phyloP scores from a whole-genome alignment of 2,329 filamentous ascomycete species.

The Tolypocladium album region DNA sequence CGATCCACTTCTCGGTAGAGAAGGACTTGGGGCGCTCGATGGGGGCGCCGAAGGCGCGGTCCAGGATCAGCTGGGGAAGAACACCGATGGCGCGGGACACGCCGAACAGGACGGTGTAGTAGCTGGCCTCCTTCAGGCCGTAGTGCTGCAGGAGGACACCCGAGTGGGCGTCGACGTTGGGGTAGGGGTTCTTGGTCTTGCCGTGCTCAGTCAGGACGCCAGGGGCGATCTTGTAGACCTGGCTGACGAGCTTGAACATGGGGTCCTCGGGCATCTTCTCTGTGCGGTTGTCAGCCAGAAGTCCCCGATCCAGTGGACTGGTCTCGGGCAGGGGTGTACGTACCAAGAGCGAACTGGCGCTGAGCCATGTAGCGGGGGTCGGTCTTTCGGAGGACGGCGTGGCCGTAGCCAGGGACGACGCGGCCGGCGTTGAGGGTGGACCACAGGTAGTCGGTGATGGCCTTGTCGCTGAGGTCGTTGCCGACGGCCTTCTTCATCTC shows the following conservation, averaged over 20 bases:
- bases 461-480: constrained; percentile 89
- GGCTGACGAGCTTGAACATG: constrained; percentile 99
- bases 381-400: constrained; percentile 98
- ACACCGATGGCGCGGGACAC: constrained; percentile 97
- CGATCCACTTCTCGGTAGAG: constrained; percentile 92
- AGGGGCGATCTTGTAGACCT: constrained; percentile 99
- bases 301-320: not conserved
- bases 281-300: constrained; percentile 19
- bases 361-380: constrained; percentile 98
- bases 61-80: constrained; percentile 98
- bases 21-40: constrained; percentile 99
- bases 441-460: constrained; percentile 99
- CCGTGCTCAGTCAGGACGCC: constrained; percentile 97
- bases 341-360: constrained; percentile 80
- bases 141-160: constrained; percentile 99
- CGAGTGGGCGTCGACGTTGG: constrained; percentile 97
- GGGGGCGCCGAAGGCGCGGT: constrained; percentile 90
- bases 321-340: constrained; percentile 7
- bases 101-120: constrained; percentile 99
- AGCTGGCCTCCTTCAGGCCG: constrained; percentile 96
- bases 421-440: constrained; percentile 89
- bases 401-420: constrained; percentile 96
- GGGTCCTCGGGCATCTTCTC: constrained; percentile 90
- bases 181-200: constrained; percentile 99
- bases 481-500: constrained; percentile 97